phyloP scores from a whole-genome alignment of 1,284 basidiomycete genomes.

The Cerrena zonata region DNA sequence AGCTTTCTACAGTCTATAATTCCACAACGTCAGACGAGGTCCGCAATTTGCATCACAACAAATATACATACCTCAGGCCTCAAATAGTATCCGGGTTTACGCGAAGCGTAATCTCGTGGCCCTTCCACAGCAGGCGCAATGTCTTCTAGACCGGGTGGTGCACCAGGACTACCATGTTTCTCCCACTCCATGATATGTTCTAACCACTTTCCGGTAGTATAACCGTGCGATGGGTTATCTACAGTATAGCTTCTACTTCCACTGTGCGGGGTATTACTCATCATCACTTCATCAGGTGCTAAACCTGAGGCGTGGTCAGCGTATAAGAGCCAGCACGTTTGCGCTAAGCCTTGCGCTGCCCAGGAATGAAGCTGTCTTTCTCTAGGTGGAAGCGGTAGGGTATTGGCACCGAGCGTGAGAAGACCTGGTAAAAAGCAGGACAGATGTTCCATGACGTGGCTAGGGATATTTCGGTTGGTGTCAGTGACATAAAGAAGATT shows the following conservation, averaged over 20 bases:
- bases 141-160: slow-evolving; percentile 50
- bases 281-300: slow-evolving; percentile 50
- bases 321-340: slow-evolving; percentile 63
- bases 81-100: slow-evolving; percentile 44
- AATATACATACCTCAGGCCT: slow-evolving; percentile 53
- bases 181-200: slow-evolving; percentile 50
- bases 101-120: slow-evolving; percentile 35
- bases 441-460: slow-evolving; percentile 63
- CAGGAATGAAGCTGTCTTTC: slow-evolving; percentile 47
- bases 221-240: slow-evolving; percentile 27
- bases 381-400: slow-evolving; percentile 43
- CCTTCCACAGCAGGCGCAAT: slow-evolving; percentile 23
- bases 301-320: slow-evolving; percentile 57
- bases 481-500: slow-evolving; percentile 50
- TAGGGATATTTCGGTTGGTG: slow-evolving; percentile 17
- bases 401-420: slow-evolving; percentile 65
- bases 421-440: slow-evolving; percentile 76
- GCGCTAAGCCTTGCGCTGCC: slow-evolving; percentile 64
- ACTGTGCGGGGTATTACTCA: slow-evolving; percentile 9
- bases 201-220: slow-evolving; percentile 39
- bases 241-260: neutral
- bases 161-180: slow-evolving; percentile 32
- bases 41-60: neutral
- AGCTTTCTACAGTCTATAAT: slow-evolving; percentile 64
- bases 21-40: neutral